Conservation (phyloP, 345 rosid genomes). For the Leavenworthia alabamica region DNA sequence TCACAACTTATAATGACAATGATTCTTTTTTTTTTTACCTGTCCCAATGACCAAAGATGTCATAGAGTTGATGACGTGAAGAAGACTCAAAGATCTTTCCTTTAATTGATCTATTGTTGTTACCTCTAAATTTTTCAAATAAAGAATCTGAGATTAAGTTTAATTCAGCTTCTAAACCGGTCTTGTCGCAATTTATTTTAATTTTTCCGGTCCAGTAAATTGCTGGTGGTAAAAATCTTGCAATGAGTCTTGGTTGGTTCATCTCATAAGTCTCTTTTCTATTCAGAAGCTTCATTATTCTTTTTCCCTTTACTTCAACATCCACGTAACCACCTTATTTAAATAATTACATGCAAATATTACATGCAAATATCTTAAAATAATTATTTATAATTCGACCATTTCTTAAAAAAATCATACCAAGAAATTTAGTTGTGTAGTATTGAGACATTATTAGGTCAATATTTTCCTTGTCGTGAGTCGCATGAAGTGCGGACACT, state of each 20-base stretch:
- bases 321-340: conserved; percentile 55
- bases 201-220: conserved; percentile 65
- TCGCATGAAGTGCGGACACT: conserved; percentile 78
- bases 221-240: conserved; percentile 57
- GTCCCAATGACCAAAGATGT: conserved; percentile 71
- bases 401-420: conserved; percentile 34
- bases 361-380: no score
- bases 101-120: conserved; percentile 39
- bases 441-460: conserved; percentile 60
- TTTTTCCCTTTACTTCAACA: conserved; percentile 58
- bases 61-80: conserved; percentile 38
- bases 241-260: conserved; percentile 57
- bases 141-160: conserved; percentile 41
- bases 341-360: neutral
- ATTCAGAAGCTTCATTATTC: conserved; percentile 48
- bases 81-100: conserved; percentile 56
- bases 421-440: conserved; percentile 56
- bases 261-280: conserved; percentile 62
- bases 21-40: conserved; percentile 36
- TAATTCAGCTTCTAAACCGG: conserved; percentile 65
- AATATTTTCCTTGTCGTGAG: conserved; percentile 51
- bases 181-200: conserved; percentile 49
- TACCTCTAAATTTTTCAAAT: conserved; percentile 33
- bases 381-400: no score
- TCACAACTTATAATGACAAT: no score